phyloP scores from a whole-genome alignment of 129 eudicot genomes.

The Erigeron canadensis region DNA sequence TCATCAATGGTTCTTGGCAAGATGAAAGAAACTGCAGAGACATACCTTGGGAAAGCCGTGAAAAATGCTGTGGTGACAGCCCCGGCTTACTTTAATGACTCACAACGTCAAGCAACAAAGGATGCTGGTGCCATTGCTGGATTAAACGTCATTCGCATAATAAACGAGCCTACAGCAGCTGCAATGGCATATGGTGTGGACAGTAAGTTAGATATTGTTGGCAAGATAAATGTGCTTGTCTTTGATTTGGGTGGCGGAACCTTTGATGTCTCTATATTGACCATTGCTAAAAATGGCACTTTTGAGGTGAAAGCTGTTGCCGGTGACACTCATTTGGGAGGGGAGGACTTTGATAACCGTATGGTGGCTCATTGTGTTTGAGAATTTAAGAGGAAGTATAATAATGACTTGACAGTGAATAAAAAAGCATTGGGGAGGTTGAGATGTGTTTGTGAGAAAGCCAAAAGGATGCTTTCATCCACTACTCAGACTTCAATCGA shows the following conservation, averaged over 20 bases:
- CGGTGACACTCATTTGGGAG: constrained; percentile 31
- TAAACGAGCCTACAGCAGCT: constrained; percentile 26
- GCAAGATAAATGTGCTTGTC: neutral
- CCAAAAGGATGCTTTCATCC: constrained; percentile 16
- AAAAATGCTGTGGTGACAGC: neutral
- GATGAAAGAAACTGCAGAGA: constrained; percentile 16
- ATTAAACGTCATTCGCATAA: neutral
- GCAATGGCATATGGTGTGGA: constrained; percentile 25
- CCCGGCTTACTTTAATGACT: neutral
- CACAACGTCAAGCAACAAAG: constrained; percentile 15
- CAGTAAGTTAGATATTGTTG: neutral
- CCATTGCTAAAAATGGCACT: neutral
- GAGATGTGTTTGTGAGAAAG: constrained; percentile 24
- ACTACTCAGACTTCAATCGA: neutral
- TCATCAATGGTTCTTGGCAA: constrained; percentile 17
- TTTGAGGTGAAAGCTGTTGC: constrained; percentile 21
- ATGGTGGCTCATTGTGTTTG: constrained; percentile 22
- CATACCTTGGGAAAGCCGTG: neutral
- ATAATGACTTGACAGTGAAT: constrained; percentile 16
- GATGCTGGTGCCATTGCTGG: constrained; percentile 3
- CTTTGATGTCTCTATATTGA: constrained; percentile 18
- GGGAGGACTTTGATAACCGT: constrained; percentile 16
- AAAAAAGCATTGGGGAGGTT: constrained; percentile 20
- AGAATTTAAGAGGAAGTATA: constrained; percentile 13
- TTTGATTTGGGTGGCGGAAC: constrained; percentile 22